A percentile compares a stretch with the other conserved stretches of the same genome.
These are phyloP conservation scores for Paecilomyces sp. DNA, from an alignment of 2,329 filamentous ascomycete species.

Conservation along the genomic window DNA sequence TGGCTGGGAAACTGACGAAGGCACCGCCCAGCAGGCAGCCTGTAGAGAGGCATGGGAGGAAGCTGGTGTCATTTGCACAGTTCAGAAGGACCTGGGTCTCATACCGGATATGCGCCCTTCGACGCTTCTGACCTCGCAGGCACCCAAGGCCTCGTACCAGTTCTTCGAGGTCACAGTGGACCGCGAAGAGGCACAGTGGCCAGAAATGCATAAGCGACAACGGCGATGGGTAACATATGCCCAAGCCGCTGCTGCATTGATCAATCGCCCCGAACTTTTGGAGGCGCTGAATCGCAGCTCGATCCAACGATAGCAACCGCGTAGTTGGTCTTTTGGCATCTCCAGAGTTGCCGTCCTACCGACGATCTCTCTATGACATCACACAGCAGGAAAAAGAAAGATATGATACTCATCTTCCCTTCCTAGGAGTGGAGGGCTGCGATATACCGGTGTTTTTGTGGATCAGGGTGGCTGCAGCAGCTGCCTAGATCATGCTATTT, in stretches of 20 bases:
- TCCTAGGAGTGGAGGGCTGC: not conserved
- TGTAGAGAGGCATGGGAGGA: slow-evolving; percentile 96
- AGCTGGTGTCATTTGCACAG: slow-evolving; percentile 79
- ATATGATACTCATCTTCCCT: slow-evolving; percentile 4
- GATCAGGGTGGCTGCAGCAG: not conserved
- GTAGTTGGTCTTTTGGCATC: not conserved
- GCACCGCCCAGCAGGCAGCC: slow-evolving; percentile 74
- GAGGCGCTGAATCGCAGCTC: slow-evolving; percentile 80
- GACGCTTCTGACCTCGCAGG: slow-evolving; percentile 44
- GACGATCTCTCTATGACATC: slow-evolving; percentile 8
- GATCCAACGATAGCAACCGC: slow-evolving; percentile 44
- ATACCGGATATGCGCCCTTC: slow-evolving; percentile 71
- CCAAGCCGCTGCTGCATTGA: slow-evolving; percentile 71
- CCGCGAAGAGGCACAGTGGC: slow-evolving; percentile 81
- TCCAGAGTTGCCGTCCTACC: not conserved
- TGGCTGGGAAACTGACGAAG: slow-evolving; percentile 94
- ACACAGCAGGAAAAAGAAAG: slow-evolving; percentile 3
- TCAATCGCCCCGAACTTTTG: slow-evolving; percentile 74
- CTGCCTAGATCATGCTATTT: slow-evolving; percentile 9
- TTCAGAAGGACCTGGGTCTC: slow-evolving; percentile 77
- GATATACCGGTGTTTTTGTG: not conserved
- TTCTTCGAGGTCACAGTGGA: slow-evolving; percentile 76
- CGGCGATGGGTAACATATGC: slow-evolving; percentile 83
- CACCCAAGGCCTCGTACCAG: slow-evolving; percentile 60
- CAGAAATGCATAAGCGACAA: slow-evolving; percentile 85